Percentiles rank a stretch among this genome's conserved stretches.
These are phyloP conservation scores for Isabelozyma pseudorhagii DNA, from an alignment of 805 yeast species.

Conservation along the genomic window DNA sequence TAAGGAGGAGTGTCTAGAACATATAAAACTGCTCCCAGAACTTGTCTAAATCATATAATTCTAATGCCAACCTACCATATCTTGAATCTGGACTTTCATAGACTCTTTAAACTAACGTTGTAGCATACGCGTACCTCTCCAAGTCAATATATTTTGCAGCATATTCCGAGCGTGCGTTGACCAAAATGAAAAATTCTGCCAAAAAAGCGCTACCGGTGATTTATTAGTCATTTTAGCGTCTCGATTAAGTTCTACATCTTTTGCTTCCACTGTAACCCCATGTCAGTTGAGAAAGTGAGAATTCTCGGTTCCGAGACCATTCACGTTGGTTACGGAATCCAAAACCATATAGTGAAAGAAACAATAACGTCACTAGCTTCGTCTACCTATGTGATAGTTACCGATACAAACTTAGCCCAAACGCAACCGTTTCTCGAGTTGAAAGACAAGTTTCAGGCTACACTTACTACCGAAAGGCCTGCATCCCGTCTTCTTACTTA, in stretches of 20 bases:
- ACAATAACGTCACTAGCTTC: constrained; percentile 62
- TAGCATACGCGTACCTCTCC: not conserved
- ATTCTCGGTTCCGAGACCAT: constrained; percentile 82
- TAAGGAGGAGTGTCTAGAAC: constrained; percentile 53
- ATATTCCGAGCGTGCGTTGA: not conserved
- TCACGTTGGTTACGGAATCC: constrained; percentile 85
- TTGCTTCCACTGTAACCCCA: too few relatives aligned
- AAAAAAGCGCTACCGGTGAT: not conserved
- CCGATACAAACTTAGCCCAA: constrained; percentile 75
- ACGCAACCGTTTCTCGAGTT: constrained; percentile 59
- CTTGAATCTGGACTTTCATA: too few relatives aligned
- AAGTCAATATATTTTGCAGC: not conserved
- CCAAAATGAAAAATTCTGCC: not conserved
- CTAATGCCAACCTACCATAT: too few relatives aligned
- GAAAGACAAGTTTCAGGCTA: constrained; percentile 36
- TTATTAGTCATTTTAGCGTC: not conserved
- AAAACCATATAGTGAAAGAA: constrained; percentile 68
- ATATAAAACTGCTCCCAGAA: constrained; percentile 21
- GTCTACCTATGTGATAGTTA: constrained; percentile 88
- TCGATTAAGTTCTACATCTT: too few relatives aligned
- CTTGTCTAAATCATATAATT: too few relatives aligned
- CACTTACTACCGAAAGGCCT: constrained; percentile 38
- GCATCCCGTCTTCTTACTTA: constrained; percentile 67
- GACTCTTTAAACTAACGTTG: too few relatives aligned
- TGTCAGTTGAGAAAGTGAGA: constrained; percentile 49